A percentile compares a stretch with the other conserved stretches of the same genome.
These are phyloP conservation scores for Austroboletus novae-zelandiae DNA, from an alignment of 1,284 basidiomycete genomes.

Conservation along the genomic window DNA sequence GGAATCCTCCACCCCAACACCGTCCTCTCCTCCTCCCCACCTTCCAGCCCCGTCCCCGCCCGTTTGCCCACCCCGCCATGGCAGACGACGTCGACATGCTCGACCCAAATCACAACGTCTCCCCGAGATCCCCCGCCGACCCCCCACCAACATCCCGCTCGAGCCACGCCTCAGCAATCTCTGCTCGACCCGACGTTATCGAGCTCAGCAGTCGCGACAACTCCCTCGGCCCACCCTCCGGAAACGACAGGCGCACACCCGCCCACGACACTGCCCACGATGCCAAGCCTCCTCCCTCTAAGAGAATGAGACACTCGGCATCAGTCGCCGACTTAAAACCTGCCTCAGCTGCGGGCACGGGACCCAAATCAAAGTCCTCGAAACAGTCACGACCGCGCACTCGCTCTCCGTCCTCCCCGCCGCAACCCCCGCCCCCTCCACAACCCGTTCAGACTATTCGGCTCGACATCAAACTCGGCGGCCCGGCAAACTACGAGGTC, in stretches of 20 bases:
- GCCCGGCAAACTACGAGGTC: conserved; percentile 70
- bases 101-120: conserved; percentile 8
- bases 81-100: conserved; percentile 31
- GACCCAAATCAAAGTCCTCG: conserved; percentile 34
- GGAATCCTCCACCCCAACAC: conserved; percentile 33
- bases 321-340: conserved; percentile 27
- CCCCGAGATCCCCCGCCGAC: conserved; percentile 9
- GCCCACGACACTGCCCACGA: conserved; percentile 20
- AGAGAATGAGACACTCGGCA: conserved; percentile 27
- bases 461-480: conserved; percentile 66
- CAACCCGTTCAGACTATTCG: conserved; percentile 64
- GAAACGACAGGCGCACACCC: conserved; percentile 12
- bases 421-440: conserved; percentile 44
- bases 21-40: conserved; percentile 29
- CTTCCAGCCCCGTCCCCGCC: conserved; percentile 9
- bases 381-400: conserved; percentile 51
- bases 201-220: conserved; percentile 31
- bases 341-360: conserved; percentile 29
- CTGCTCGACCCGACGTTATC: conserved; percentile 26
- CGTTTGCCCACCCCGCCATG: conserved; percentile 13
- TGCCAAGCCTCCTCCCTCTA: conserved; percentile 29
- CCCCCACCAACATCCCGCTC: conserved; percentile 8
- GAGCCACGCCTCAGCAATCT: conserved; percentile 16
- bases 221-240: conserved; percentile 17
- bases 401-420: conserved; percentile 54